Evolutionary conservation across 2,329 filamentous ascomycete species (phyloP), one percentile per base, ranked within the genome.

Genomic region (Talaromyces sp.): DNA sequence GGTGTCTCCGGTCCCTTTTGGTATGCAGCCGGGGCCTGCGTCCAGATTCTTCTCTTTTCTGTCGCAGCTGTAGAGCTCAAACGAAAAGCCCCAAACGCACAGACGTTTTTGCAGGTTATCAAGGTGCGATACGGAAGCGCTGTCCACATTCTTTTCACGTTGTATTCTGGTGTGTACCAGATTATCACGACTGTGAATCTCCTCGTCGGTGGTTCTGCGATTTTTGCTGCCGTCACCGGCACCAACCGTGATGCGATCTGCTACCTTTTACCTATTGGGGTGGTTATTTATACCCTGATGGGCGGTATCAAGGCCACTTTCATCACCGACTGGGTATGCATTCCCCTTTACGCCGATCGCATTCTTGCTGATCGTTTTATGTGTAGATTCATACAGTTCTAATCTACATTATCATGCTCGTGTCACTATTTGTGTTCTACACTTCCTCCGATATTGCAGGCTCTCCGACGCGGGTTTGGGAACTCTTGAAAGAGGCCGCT

Each of bases 271-370:
- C 63, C 79, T 5, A 69, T 74, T 3, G 79, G 79, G 61, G 81
- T 81, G 42, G 71, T 81, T 31, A 31, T 14, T 78, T 82, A 82
- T 63, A 82, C 80, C 0, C 78, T 77, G 0, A 77, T 81, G 2
- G 80, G 80, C 6, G 80, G 80, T 3, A 67, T 82, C 4, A 82
- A 82, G 61, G 80, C 80, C 0, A 82, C 80, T 0, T 82, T 82
- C 61, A 65, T 82, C 6, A 82, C 80, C 0, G 80, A 82, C 63
- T 82, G 44, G 44, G 44, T 48, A 48, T 28, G 23, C 44, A n/a
- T n/a, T n/a, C n/a, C n/a, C n/a, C n/a, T n/a, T n/a, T n/a, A n/a
- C n/a, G n/a, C n/a, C n/a, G n/a, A n/a, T n/a, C n/a, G n/a, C n/a
- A n/a, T n/a, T n/a, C n/a, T n/a, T n/a, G n/a, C n/a, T n/a, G n/a